phyloP scores from a whole-genome alignment of 495 filamentous ascomycete genomes.

The Bacidia gigantensis region DNA sequence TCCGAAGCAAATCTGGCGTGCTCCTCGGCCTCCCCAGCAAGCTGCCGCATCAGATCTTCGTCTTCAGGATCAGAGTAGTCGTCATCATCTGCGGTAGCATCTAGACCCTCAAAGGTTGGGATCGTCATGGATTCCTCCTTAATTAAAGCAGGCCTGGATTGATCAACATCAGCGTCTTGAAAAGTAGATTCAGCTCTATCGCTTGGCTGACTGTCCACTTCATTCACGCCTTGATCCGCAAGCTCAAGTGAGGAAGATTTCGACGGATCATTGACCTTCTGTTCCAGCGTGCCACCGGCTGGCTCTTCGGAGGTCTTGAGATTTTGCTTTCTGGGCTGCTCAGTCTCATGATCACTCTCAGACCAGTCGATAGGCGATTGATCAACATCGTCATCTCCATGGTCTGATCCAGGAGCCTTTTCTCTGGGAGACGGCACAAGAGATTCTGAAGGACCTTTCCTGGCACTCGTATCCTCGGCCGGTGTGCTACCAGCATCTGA shows the following conservation, averaged over 20 bases:
- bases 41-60: slow-evolving; percentile 68
- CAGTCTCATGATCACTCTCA: slow-evolving; percentile 27
- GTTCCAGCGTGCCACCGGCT: slow-evolving; percentile 8
- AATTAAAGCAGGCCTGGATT: slow-evolving; percentile 4
- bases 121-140: slow-evolving; percentile 14
- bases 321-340: slow-evolving; percentile 23
- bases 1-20: slow-evolving; percentile 82
- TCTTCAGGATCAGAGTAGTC: slow-evolving; percentile 77
- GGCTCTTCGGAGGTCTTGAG: slow-evolving; percentile 13
- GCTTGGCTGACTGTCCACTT: too few relatives aligned
- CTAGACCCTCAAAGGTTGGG: slow-evolving; percentile 21
- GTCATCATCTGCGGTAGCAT: slow-evolving; percentile 26
- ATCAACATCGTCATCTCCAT: slow-evolving; percentile 13
- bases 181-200: too few relatives aligned
- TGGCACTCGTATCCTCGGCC: neutral
- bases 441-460: neutral
- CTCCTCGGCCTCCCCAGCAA: slow-evolving; percentile 81
- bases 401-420: neutral
- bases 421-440: neutral
- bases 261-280: slow-evolving; percentile 10
- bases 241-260: too few relatives aligned
- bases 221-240: neutral
- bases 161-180: too few relatives aligned
- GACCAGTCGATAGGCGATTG: slow-evolving; percentile 30
- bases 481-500: neutral